These are phyloP conservation scores for Spizellomyces sp. DNA, from an alignment of 192 early-diverging fungal genomes.

Conservation along the genomic window DNA sequence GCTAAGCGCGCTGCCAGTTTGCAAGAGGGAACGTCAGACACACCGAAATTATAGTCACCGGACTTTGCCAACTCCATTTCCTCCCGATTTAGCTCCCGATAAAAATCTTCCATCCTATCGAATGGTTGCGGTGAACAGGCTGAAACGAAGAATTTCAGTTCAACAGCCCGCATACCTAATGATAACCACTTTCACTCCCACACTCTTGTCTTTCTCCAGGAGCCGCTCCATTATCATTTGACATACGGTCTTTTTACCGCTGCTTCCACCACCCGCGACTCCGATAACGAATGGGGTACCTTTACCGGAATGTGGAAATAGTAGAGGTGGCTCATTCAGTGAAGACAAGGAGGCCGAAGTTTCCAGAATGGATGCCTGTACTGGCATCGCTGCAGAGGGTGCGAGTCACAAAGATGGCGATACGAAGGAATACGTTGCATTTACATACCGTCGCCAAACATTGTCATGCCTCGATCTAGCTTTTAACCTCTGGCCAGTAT, in stretches of 20 bases:
- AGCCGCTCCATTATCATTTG: constrained; percentile 39
- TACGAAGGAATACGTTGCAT: too few relatives aligned
- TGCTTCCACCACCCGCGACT: constrained; percentile 53
- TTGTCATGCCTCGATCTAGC: too few relatives aligned
- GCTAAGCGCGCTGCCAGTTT: background rate
- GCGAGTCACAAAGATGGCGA: too few relatives aligned
- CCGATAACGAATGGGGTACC: constrained; percentile 50
- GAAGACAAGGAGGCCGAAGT: constrained; percentile 19
- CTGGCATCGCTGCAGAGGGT: too few relatives aligned
- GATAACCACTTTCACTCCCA: constrained; percentile 21
- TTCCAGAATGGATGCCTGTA: too few relatives aligned
- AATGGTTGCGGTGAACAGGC: background rate
- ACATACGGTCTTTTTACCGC: constrained; percentile 55
- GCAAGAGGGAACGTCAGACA: background rate
- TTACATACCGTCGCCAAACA: too few relatives aligned
- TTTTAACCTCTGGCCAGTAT: too few relatives aligned
- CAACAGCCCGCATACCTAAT: constrained; percentile 7
- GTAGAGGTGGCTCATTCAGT: constrained; percentile 12
- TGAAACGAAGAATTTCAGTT: background rate
- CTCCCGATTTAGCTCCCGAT: constrained; percentile 30
- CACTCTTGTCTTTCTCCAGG: constrained; percentile 26
- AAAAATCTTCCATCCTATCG: constrained; percentile 42
- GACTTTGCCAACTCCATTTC: constrained; percentile 16
- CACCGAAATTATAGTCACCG: constrained; percentile 49
- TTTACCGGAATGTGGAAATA: background rate